phyloP scores from a whole-genome alignment of 345 rosid genomes.

The Salix brachista region DNA sequence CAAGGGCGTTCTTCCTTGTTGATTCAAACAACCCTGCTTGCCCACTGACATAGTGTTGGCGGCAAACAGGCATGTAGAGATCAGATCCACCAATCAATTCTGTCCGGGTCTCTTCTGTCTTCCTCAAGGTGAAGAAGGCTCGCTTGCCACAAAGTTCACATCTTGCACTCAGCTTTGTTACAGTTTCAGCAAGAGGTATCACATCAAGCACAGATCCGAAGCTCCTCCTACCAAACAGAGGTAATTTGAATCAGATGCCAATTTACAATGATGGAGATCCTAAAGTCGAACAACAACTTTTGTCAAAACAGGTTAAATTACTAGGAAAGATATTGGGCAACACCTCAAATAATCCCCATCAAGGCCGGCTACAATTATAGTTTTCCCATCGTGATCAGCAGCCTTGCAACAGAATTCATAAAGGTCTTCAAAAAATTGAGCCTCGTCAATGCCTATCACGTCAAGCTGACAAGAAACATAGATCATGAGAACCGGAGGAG shows the following conservation, averaged over 20 bases:
- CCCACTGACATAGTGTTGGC: conserved; percentile 60
- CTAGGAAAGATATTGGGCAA: background rate
- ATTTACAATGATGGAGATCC: background rate
- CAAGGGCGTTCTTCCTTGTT: conserved; percentile 27
- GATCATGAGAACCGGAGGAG: background rate
- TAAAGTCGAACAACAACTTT: too few relatives aligned
- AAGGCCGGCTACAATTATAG: conserved; percentile 67
- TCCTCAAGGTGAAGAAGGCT: conserved; percentile 78
- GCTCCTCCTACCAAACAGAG: conserved; percentile 51
- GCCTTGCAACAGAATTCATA: conserved; percentile 83
- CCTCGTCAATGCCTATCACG: conserved; percentile 93
- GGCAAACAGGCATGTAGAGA: conserved; percentile 88
- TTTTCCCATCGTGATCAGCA: conserved; percentile 83
- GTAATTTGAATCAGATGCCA: background rate
- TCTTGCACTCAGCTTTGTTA: conserved; percentile 69
- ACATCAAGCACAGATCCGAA: conserved; percentile 82
- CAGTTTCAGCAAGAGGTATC: conserved; percentile 76
- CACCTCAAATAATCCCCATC: conserved; percentile 94
- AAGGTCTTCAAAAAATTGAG: conserved; percentile 86
- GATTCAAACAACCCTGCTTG: conserved; percentile 34
- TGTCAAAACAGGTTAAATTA: background rate
- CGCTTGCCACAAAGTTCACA: conserved; percentile 79
- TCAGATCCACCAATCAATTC: conserved; percentile 79
- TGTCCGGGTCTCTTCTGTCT: conserved; percentile 51
- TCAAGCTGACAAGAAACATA: conserved; percentile 47